Base-by-base conservation (phyloP, 176 grass and related monocot species). In the Thalia dealbata region DNA sequence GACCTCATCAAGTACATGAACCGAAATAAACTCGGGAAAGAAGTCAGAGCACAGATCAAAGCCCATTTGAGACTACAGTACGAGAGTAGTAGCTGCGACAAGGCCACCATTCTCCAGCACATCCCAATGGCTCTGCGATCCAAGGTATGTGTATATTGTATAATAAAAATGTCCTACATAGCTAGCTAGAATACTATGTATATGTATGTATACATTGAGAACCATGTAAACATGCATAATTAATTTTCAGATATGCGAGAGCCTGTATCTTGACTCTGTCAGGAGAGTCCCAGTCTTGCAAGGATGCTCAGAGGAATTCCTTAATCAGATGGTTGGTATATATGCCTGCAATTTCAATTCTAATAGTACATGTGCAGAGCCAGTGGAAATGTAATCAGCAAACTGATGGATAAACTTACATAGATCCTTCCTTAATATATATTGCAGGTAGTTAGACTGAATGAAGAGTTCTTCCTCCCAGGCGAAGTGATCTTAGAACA, bases 1-100 rank as follows among this genome's bases (percentile, higher is more conserved):
- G 92, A 96, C 67, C 76, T 96, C 25, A 90, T 85, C 82, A 82
- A 88, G 78, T 96, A 96, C 80, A 92, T 96, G 92, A 92, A 92
- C 72, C 84, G 86, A 82, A 96, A 92, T 72, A 81, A 82, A 76
- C 89, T 96, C 23, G 82, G 80, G 27, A 85, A 76, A 66, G 87
- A 78, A 10, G 84, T 92, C 73, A 88, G 92, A 26, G 80, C 86
- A 1, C 92, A 90, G 74, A 86, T 96, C 62, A 82, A 84, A 46
- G n/a, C 6, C 73, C 73, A 75, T 46, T 45, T 75, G 10, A 22
- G n/a, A 28, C 21, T 75, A 14, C 73, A 63, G 14, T 75, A 75
- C 46, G 56, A 75, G 24, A 75, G 59, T 22, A 75, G 35, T 22
- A 75, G 35, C 73, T 63, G 43, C 41, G 26, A 43, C n/a, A 63